phyloP scores from a whole-genome alignment of 2,329 filamentous ascomycete species.

The Arthrobotrys musiformis region DNA sequence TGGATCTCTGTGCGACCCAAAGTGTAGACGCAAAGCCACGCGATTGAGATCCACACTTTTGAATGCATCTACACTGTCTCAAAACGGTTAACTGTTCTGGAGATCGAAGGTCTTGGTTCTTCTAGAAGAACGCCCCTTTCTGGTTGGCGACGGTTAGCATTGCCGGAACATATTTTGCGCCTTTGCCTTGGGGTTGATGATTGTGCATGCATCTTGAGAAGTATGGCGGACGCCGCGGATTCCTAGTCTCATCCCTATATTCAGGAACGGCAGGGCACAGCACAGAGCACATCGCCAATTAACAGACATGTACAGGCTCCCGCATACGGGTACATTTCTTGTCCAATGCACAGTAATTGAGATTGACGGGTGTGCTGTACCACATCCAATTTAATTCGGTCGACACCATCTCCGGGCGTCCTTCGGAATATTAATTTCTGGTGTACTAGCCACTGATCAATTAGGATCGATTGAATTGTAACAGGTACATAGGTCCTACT shows the following conservation, averaged over 20 bases:
- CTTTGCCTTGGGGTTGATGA: slow-evolving; percentile 28
- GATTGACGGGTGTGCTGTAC: slow-evolving; percentile 25
- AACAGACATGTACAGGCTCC: too few relatives aligned
- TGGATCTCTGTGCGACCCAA: slow-evolving; percentile 50
- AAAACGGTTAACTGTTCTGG: slow-evolving; percentile 3
- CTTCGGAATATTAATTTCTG: slow-evolving; percentile 41
- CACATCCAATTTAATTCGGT: slow-evolving; percentile 26
- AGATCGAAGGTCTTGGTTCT: neutral
- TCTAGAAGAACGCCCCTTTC: slow-evolving; percentile 18
- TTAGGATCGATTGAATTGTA: slow-evolving; percentile 8
- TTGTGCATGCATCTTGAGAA: slow-evolving; percentile 24
- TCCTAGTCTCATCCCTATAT: slow-evolving; percentile 31
- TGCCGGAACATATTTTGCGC: slow-evolving; percentile 16
- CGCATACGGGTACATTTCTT: slow-evolving; percentile 24
- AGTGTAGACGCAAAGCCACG: slow-evolving; percentile 39
- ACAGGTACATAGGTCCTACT: too few relatives aligned
- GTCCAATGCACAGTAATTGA: slow-evolving; percentile 19
- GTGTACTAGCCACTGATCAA: neutral
- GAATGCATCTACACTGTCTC: slow-evolving; percentile 11
- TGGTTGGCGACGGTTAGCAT: neutral
- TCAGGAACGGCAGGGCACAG: slow-evolving; percentile 42
- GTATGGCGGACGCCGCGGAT: neutral
- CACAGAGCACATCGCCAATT: too few relatives aligned
- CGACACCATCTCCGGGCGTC: slow-evolving; percentile 40
- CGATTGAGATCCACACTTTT: slow-evolving; percentile 24